Base-by-base conservation (phyloP, 345 rosid genomes). In the Populus ilicifolia region DNA sequence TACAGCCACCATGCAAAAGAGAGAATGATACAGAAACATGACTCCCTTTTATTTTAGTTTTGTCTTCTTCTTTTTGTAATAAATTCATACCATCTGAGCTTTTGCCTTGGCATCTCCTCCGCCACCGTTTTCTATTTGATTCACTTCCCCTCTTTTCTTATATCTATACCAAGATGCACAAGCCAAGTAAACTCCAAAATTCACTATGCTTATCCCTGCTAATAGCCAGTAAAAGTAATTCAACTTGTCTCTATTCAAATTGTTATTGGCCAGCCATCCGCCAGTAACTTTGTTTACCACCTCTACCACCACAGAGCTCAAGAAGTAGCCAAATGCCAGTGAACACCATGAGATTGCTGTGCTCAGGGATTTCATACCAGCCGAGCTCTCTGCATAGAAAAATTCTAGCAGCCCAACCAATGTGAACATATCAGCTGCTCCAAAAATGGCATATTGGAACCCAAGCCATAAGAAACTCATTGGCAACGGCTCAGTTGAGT, bases 161-260 rank as follows among this genome's bases (percentile, higher is more conserved):
- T 90, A 90, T 69, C 83, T 83, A 50, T 89, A 90, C 91, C 92
- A 87, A 23, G 88, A 86, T 35, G 94, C 87, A 56, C 94, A 90
- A 18, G 74, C n/a, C 84, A 90, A 69, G 59, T 87, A 89, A 23
- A 85, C 46, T 39, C 86, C 89, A 25, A 90, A 86, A 78, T 90
- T 90, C 35, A 84, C 44, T 0, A 80, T 66, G 77, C 89, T 80
- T 2, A 83, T 2, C 23, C 59, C 86, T 18, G 87, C 82, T 71
- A 84, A 8, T 54, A 84, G 14, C 87, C 86, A 84, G 62, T 82
- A 89, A 72, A 90, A 90, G 71, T 83, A 80, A 70, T 83, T 70
- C 73, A 87, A 46, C 70, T 81, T 84, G 43, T 84, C 87, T 46
- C 85, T 72, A 76, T 86, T 86, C 70, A 86, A 71, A 23, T 84